These are phyloP conservation scores for Bifiguratus adelaidae DNA, from an alignment of 192 early-diverging fungal species.

Conservation along the genomic window DNA sequence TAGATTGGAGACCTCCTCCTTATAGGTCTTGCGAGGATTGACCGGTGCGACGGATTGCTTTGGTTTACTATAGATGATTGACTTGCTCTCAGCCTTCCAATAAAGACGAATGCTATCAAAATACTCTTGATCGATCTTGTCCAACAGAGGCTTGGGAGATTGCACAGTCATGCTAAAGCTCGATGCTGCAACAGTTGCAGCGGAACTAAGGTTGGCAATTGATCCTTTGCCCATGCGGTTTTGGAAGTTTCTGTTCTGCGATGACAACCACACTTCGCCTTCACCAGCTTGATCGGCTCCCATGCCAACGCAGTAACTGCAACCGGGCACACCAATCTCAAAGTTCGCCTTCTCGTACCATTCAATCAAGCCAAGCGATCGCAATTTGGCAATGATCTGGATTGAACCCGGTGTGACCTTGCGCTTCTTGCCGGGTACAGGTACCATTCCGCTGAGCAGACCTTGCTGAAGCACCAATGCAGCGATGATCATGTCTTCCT, in stretches of 20 bases:
- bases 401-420: conserved; percentile 70
- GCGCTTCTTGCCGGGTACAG: conserved; percentile 48
- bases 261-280: conserved; percentile 73
- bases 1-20: conserved; percentile 13
- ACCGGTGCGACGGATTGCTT: neutral
- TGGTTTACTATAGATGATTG: conserved; percentile 3
- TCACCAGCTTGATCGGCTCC: conserved; percentile 68
- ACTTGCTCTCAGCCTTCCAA: neutral
- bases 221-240: conserved; percentile 78
- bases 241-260: conserved; percentile 80
- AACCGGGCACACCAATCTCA: conserved; percentile 63
- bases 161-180: conserved; percentile 63
- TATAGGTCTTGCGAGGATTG: neutral
- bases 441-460: conserved; percentile 55
- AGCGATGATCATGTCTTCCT: conserved; percentile 72
- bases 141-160: conserved; percentile 56
- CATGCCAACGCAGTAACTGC: conserved; percentile 73
- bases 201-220: conserved; percentile 68
- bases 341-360: conserved; percentile 70
- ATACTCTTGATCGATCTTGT: conserved; percentile 54
- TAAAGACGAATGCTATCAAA: conserved; percentile 14
- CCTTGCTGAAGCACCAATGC: conserved; percentile 66
- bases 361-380: conserved; percentile 59
- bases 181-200: conserved; percentile 71
- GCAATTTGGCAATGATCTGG: conserved; percentile 68